Evolutionary conservation across 2,329 filamentous ascomycete species (phyloP).

Genomic region (Xylariales sp.): DNA sequence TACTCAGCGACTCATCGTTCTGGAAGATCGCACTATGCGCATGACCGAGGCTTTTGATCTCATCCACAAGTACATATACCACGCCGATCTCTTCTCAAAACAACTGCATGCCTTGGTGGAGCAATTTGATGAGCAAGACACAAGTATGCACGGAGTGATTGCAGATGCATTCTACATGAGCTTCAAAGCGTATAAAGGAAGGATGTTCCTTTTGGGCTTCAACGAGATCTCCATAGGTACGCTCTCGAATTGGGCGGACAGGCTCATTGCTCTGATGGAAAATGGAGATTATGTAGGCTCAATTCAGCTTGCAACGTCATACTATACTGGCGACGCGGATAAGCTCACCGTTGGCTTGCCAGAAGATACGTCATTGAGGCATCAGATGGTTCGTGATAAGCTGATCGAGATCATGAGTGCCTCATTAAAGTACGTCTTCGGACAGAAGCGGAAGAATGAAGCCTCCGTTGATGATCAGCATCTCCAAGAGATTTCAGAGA

Average conservation of each 20-base stretch:
- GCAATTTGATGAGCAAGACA: constrained; percentile 79
- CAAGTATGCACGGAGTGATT: constrained; percentile 89
- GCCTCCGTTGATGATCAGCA: constrained; percentile 48
- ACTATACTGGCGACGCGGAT: constrained; percentile 87
- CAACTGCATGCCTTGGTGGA: constrained; percentile 85
- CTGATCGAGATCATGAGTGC: constrained; percentile 90
- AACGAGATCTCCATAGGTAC: constrained; percentile 89
- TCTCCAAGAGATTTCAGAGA: constrained; percentile 73
- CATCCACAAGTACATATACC: constrained; percentile 87
- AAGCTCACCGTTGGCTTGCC: constrained; percentile 92
- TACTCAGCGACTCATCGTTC: constrained; percentile 84
- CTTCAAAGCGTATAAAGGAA: constrained; percentile 90
- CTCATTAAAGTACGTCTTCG: constrained; percentile 84
- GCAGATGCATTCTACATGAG: constrained; percentile 99
- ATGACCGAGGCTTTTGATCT: constrained; percentile 95
- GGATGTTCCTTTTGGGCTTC: constrained; percentile 88
- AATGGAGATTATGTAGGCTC: constrained; percentile 93
- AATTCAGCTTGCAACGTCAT: constrained; percentile 84
- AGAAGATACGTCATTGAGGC: constrained; percentile 71
- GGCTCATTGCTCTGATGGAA: constrained; percentile 90
- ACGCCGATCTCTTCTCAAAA: constrained; percentile 82
- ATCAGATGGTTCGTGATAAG: constrained; percentile 81
- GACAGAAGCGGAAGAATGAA: constrained; percentile 53
- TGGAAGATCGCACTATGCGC: constrained; percentile 84
- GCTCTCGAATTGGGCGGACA: constrained; percentile 95